Base-by-base conservation (phyloP, 768 basidiomycete species). In the Rhizopogon vulgaris region DNA sequence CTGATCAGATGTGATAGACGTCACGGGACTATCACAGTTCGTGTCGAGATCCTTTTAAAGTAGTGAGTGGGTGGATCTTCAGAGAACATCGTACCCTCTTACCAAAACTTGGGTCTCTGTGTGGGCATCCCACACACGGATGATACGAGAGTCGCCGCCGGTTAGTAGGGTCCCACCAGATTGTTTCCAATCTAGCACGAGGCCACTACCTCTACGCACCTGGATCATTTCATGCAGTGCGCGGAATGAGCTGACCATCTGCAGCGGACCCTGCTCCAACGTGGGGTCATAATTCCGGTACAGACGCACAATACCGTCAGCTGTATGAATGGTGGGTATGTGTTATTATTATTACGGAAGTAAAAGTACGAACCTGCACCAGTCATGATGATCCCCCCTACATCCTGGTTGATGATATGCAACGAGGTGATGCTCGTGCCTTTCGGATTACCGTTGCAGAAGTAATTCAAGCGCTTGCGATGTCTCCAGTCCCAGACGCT, bases 401-500 rank as follows among this genome's bases (percentile, higher is more conserved):
- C 87, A 52, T 96, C 93, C 69, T 99, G 91, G 65, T 99, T 97
- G 67, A 98, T 91, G 63, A 97, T 85, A 50, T 92, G 83, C 18
- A 97, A 70, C 2, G 89, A 85, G 0, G 96, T 94, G 52, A 97
- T 89, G 50, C 80, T 85, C 4, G 87, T 88, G 34, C 87, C 87
- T 51, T 72, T 75, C 1, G 86, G 80, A 63, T 94, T 94, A 42
- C 90, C 92, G 59, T 98, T 97, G 61, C 81, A 86, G 72, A 97
- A 98, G 51, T 82, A 78, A 54, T 84, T 86, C 51, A 98, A 63
- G 25, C 84, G 81, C 59, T 82, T 84, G 48, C 84, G 81, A 47
- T 80, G 79, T 46, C 88, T 82, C 95, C 95, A 98, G 61, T 99
- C 94, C 84, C 90, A 97, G 12, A 98, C 85, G 56, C 94, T 97